phyloP scores from a whole-genome alignment of 805 yeast genomes.

The Saturnispora sanitii region DNA sequence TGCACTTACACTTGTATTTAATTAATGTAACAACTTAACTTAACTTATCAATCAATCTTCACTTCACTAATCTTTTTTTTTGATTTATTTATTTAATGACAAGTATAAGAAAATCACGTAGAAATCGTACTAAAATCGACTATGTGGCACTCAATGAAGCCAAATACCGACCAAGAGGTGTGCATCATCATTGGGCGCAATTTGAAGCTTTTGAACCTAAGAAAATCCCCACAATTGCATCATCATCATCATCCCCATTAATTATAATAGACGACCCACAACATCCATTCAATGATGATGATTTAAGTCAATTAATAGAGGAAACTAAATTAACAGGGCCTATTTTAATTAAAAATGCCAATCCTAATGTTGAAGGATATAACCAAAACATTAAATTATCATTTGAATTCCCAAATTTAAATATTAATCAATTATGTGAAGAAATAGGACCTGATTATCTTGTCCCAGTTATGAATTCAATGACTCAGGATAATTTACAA shows the following conservation, averaged over 20 bases:
- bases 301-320: slow-evolving; percentile 18
- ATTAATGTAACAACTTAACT: too few relatives aligned
- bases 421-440: slow-evolving; percentile 46
- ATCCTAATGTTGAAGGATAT: slow-evolving; percentile 12
- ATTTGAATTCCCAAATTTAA: slow-evolving; percentile 40
- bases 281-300: slow-evolving; percentile 19
- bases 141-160: slow-evolving; percentile 76
- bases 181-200: slow-evolving; percentile 46
- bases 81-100: too few relatives aligned
- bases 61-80: too few relatives aligned
- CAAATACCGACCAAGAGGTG: slow-evolving; percentile 40
- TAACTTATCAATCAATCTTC: too few relatives aligned
- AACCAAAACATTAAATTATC: slow-evolving; percentile 9
- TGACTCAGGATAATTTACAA: slow-evolving; percentile 55
- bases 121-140: slow-evolving; percentile 35
- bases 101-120: slow-evolving; percentile 2
- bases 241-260: slow-evolving; percentile 19
- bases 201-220: slow-evolving; percentile 23
- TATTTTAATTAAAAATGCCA: slow-evolving; percentile 24
- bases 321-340: slow-evolving; percentile 25
- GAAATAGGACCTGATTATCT: slow-evolving; percentile 52
- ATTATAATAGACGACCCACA: slow-evolving; percentile 24
- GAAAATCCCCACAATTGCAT: slow-evolving; percentile 1
- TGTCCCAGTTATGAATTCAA: slow-evolving; percentile 83
- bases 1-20: too few relatives aligned